A percentile compares a stretch with the other conserved stretches of the same genome.
Conservation (phyloP, 2,329 filamentous ascomycete genomes). For the Hymenoscyphus linearis region DNA sequence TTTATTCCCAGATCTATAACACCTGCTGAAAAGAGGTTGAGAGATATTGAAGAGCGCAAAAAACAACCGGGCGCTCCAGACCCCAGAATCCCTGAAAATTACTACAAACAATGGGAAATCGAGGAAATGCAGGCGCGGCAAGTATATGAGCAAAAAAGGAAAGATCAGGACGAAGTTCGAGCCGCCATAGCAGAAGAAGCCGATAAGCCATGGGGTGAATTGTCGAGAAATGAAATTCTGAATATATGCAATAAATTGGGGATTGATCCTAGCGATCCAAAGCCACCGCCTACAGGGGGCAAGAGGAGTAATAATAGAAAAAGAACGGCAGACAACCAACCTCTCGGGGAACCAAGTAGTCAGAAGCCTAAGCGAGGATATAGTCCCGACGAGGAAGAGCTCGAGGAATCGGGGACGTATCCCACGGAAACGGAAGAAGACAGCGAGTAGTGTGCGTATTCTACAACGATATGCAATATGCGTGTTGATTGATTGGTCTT, state of each 20-base stretch:
- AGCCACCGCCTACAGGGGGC: neutral
- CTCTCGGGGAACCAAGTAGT: neutral
- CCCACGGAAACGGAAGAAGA: neutral
- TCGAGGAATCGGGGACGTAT: too few relatives aligned
- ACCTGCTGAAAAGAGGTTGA: neutral
- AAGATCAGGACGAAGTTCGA: neutral
- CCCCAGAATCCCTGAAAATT: constrained; percentile 14
- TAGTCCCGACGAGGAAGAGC: neutral
- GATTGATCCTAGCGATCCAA: neutral
- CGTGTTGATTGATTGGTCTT: neutral
- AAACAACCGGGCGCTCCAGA: constrained; percentile 1
- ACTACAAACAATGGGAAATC: constrained; percentile 18
- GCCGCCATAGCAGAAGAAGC: neutral
- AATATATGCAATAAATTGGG: neutral
- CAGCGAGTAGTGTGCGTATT: neutral
- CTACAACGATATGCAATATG: neutral
- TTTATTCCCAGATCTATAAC: neutral
- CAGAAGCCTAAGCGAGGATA: neutral
- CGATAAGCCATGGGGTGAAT: neutral
- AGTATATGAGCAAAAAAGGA: neutral
- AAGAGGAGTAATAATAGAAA: neutral
- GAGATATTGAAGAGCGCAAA: neutral
- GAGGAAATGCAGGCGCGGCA: constrained; percentile 3
- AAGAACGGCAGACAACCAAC: neutral
- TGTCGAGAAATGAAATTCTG: neutral